Evolutionary conservation across 2,329 filamentous ascomycete species (phyloP).

Genomic region (Didymellaceae sp.): DNA sequence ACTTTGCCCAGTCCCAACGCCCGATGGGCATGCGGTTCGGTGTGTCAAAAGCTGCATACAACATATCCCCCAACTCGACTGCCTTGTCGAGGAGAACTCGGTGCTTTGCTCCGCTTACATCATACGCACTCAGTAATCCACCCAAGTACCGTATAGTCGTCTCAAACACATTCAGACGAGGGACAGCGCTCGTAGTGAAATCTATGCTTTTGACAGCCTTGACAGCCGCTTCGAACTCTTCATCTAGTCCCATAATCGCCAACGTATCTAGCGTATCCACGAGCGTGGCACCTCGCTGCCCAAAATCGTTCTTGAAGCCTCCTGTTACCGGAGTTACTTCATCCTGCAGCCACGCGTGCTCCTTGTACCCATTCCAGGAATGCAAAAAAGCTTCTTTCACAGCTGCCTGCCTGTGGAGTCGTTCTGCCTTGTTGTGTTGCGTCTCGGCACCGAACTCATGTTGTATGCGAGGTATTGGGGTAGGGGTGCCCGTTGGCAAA

Average conservation of each 20-base stretch:
- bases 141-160: conserved; percentile 51
- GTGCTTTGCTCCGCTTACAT: conserved; percentile 46
- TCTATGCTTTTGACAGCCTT: conserved; percentile 60
- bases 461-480: conserved; percentile 46
- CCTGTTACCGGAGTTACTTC: conserved; percentile 60
- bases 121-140: conserved; percentile 48
- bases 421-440: conserved; percentile 39
- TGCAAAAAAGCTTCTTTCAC: conserved; percentile 49
- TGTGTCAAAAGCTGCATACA: conserved; percentile 54
- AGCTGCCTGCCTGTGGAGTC: conserved; percentile 39
- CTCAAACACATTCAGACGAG: conserved; percentile 49
- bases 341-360: conserved; percentile 60
- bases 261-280: conserved; percentile 68
- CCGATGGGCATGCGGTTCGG: conserved; percentile 51
- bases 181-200: conserved; percentile 54
- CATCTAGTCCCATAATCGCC: conserved; percentile 65
- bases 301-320: conserved; percentile 56
- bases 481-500: conserved; percentile 40
- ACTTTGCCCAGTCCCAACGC: conserved; percentile 50
- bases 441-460: conserved; percentile 46
- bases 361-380: conserved; percentile 59
- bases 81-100: conserved; percentile 49
- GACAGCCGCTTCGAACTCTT: conserved; percentile 64
- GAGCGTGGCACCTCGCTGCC: conserved; percentile 65
- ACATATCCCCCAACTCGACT: conserved; percentile 51